These are phyloP conservation scores for Wickerhamiella sergipiensis DNA, from an alignment of 805 yeast genomes.

Conservation along the genomic window DNA sequence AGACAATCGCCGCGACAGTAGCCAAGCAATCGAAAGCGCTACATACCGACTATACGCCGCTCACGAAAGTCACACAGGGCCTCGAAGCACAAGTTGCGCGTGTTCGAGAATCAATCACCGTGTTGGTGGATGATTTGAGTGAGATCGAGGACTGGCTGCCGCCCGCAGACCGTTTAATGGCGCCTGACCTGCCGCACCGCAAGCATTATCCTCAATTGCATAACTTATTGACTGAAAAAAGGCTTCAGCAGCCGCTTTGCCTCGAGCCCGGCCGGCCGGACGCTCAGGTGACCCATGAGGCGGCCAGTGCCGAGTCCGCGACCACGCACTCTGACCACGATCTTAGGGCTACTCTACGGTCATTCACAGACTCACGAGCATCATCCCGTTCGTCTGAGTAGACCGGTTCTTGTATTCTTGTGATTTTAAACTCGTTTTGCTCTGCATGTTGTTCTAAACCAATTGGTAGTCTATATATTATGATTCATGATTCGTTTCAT, in stretches of 20 bases:
- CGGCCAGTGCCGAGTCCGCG: neutral
- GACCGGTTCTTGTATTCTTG: too few relatives aligned
- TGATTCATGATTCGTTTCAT: neutral
- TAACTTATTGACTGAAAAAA: neutral
- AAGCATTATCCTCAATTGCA: conserved; percentile 1
- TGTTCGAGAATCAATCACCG: neutral
- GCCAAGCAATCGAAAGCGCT: neutral
- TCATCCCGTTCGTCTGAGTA: neutral
- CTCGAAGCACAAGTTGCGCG: neutral
- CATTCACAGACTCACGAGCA: neutral
- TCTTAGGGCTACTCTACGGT: neutral
- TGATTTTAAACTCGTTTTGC: too few relatives aligned
- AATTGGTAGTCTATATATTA: too few relatives aligned
- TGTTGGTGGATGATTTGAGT: neutral
- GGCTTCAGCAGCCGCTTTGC: neutral
- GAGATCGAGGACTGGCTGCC: conserved; percentile 1
- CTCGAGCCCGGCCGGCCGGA: neutral
- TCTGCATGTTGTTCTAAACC: too few relatives aligned
- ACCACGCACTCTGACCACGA: neutral
- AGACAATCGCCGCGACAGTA: neutral
- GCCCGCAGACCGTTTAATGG: neutral
- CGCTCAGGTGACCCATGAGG: neutral
- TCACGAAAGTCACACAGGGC: neutral
- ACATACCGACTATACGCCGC: neutral
- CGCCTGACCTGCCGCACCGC: neutral